Evolutionary conservation across 257 asterid genomes (phyloP).

Genomic region (Nicotiana sylvestris): DNA sequence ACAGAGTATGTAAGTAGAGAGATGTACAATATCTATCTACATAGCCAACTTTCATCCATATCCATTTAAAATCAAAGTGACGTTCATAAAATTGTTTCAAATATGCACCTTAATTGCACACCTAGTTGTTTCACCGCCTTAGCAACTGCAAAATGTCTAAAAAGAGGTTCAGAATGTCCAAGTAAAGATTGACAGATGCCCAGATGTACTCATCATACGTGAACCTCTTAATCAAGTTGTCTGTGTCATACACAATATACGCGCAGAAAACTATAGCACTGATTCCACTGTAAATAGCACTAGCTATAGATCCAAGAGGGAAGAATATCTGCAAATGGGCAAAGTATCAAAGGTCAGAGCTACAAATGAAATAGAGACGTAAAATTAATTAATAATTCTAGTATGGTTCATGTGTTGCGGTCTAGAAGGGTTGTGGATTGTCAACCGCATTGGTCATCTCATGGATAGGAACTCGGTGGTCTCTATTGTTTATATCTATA

Average conservation of each 20-base stretch:
- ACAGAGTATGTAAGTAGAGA: background rate
- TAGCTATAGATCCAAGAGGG: constrained; percentile 79
- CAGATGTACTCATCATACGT: constrained; percentile 90
- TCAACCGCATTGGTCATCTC: no score
- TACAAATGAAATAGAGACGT: background rate
- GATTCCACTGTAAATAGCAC: constrained; percentile 64
- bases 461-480: no score
- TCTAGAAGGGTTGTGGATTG: no score
- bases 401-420: no score
- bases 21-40: background rate
- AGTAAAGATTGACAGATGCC: constrained; percentile 93
- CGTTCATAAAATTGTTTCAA: background rate
- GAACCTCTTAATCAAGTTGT: constrained; percentile 88
- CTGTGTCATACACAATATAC: constrained; percentile 77
- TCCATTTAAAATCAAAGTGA: background rate
- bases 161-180: constrained; percentile 87
- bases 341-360: background rate
- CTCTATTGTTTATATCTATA: no score
- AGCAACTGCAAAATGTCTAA: constrained; percentile 78
- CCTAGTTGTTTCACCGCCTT: constrained; percentile 63
- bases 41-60: background rate
- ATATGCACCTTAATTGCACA: background rate
- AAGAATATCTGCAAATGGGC: constrained; percentile 57
- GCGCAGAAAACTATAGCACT: constrained; percentile 90
- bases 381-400: no score